Conservation (phyloP, 331 rosid genomes). For the Pyrus hybrid region DNA sequence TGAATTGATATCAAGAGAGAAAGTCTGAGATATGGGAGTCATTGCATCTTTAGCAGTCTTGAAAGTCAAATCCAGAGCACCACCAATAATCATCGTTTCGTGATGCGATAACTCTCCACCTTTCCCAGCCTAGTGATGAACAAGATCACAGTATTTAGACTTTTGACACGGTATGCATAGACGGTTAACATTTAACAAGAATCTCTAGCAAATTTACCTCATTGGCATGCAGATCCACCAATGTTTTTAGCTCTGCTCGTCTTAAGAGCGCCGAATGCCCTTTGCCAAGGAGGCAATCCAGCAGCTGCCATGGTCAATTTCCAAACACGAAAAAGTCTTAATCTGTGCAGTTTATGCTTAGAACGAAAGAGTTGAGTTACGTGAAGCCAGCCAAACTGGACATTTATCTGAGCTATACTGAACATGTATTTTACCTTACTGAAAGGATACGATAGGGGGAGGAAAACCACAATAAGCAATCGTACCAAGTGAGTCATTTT, state of each 20-base stretch:
- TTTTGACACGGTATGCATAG: not conserved
- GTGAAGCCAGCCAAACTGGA: not conserved
- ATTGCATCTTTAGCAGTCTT: constrained; percentile 58
- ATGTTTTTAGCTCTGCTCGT: constrained; percentile 59
- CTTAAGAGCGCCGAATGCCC: constrained; percentile 43
- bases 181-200: not conserved
- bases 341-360: not conserved
- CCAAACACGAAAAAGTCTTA: not conserved
- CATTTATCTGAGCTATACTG: not conserved
- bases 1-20: constrained; percentile 47
- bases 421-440: constrained; percentile 39
- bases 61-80: constrained; percentile 64
- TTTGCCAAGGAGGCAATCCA: constrained; percentile 61
- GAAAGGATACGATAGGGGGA: constrained; percentile 63
- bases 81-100: constrained; percentile 55
- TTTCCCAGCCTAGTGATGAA: constrained; percentile 53
- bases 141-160: not conserved
- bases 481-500: constrained; percentile 39
- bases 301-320: constrained; percentile 24
- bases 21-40: constrained; percentile 48
- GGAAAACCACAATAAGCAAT: constrained; percentile 42
- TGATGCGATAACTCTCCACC: constrained; percentile 66
- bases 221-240: constrained; percentile 55
- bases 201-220: constrained; percentile 17
- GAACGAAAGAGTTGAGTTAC: not conserved